Evolutionary conservation across 2,329 filamentous ascomycete genomes (phyloP).

Genomic region (Penicillium psychrosexuale): DNA sequence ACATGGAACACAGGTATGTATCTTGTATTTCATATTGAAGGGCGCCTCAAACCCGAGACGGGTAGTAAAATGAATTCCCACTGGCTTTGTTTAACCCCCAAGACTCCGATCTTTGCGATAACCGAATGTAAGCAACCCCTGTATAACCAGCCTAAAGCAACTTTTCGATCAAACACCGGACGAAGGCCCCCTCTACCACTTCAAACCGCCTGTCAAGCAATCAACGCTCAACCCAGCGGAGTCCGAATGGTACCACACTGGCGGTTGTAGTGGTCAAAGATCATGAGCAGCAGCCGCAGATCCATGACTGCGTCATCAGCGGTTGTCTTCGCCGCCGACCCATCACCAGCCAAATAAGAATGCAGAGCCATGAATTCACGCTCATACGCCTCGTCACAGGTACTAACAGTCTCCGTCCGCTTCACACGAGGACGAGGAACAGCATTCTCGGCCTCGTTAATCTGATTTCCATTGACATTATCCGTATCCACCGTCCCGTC

Average conservation of each 20-base stretch:
- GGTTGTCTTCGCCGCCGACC: slow-evolving; percentile 32
- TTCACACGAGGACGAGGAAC: slow-evolving; percentile 9
- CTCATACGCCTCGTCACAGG: slow-evolving; percentile 39
- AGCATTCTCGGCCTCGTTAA: background rate
- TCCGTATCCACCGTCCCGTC: slow-evolving; percentile 9
- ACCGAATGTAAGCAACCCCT: too few species aligned
- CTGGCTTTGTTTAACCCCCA: background rate
- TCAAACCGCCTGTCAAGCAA: background rate
- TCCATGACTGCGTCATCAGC: slow-evolving; percentile 38
- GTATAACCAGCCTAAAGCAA: background rate
- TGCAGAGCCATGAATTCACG: slow-evolving; percentile 38
- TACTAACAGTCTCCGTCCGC: slow-evolving; percentile 31
- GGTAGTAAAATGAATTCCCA: background rate
- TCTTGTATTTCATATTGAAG: background rate
- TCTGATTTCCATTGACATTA: background rate
- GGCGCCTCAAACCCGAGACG: background rate
- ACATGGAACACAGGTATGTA: background rate
- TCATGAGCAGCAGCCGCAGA: slow-evolving; percentile 34
- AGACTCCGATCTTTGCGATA: background rate
- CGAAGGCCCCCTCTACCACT: too few species aligned
- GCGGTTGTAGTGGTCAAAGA: slow-evolving; percentile 38
- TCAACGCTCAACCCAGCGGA: slow-evolving; percentile 26
- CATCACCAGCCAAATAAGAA: slow-evolving; percentile 31
- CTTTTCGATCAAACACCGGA: background rate
- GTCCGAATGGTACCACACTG: slow-evolving; percentile 37